Evolutionary conservation across 2,329 filamentous ascomycete genomes (phyloP).

Genomic region (Pseudogymnoascus sp.): DNA sequence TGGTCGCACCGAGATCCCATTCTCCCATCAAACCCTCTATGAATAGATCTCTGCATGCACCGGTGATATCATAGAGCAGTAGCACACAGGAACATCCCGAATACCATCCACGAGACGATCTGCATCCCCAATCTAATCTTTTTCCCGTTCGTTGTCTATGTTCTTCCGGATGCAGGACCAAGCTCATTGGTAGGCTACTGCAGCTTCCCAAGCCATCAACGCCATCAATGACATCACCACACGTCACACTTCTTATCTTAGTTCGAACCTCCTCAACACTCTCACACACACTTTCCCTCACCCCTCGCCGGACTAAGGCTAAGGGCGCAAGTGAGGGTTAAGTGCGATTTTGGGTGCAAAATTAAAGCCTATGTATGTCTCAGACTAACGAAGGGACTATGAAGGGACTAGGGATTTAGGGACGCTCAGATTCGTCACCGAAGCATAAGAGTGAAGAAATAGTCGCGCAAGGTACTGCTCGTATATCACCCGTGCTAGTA

Average conservation of each 20-base stretch:
- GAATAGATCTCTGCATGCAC: neutral
- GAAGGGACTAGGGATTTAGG: neutral
- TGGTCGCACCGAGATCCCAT: neutral
- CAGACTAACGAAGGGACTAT: slow-evolving; percentile 1
- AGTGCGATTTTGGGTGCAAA: neutral
- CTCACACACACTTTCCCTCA: neutral
- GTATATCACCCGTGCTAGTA: neutral
- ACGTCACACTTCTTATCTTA: neutral
- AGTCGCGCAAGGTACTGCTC: neutral
- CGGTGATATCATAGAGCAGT: neutral
- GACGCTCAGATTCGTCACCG: neutral
- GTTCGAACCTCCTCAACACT: neutral
- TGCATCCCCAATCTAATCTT: neutral
- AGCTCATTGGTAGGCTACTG: neutral
- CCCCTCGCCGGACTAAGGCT: neutral
- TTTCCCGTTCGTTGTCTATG: neutral
- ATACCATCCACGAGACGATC: neutral
- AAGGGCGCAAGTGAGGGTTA: neutral
- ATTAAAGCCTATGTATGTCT: slow-evolving; percentile 2
- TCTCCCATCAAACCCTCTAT: neutral
- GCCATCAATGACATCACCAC: neutral
- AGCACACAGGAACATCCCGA: neutral
- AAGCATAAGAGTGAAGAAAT: neutral
- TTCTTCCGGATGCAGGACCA: neutral
- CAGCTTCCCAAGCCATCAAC: neutral